Conservation (phyloP, 352 stramenopile species). For the Pythium scleroteichum region DNA sequence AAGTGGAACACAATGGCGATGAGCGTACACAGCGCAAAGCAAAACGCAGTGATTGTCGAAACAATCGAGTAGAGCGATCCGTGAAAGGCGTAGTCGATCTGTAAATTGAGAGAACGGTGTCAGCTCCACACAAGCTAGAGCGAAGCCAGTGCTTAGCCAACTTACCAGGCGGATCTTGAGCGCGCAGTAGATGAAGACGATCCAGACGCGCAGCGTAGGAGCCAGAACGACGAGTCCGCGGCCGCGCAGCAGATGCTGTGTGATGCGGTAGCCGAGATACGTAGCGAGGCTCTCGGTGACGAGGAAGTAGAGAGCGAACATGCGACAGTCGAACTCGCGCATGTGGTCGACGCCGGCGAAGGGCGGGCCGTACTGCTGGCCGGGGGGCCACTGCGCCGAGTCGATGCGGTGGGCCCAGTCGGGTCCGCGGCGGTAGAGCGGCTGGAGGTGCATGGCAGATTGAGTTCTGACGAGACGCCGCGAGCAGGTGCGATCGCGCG, state of each 20-base stretch:
- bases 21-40: conserved; percentile 66
- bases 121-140: background rate
- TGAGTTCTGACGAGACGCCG: conserved; percentile 6
- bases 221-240: conserved; percentile 67
- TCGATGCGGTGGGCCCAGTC: conserved; percentile 47
- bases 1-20: conserved; percentile 81
- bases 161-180: conserved; percentile 77
- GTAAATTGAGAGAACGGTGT: conserved; percentile 1
- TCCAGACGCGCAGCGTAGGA: conserved; percentile 59
- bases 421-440: conserved; percentile 63
- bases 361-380: conserved; percentile 49
- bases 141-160: conserved; percentile 6
- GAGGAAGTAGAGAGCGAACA: conserved; percentile 83
- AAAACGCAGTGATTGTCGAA: conserved; percentile 61
- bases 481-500: conserved; percentile 1
- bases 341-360: conserved; percentile 35
- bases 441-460: conserved; percentile 28
- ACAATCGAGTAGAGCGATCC: conserved; percentile 67
- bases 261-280: conserved; percentile 79
- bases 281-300: conserved; percentile 74
- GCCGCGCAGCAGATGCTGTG: conserved; percentile 73
- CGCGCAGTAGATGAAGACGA: conserved; percentile 70
- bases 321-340: conserved; percentile 54
- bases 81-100: conserved; percentile 85
- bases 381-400: conserved; percentile 32